Evolutionary conservation across 495 filamentous ascomycete genomes (phyloP).

Genomic region (Penicillium nucicola): DNA sequence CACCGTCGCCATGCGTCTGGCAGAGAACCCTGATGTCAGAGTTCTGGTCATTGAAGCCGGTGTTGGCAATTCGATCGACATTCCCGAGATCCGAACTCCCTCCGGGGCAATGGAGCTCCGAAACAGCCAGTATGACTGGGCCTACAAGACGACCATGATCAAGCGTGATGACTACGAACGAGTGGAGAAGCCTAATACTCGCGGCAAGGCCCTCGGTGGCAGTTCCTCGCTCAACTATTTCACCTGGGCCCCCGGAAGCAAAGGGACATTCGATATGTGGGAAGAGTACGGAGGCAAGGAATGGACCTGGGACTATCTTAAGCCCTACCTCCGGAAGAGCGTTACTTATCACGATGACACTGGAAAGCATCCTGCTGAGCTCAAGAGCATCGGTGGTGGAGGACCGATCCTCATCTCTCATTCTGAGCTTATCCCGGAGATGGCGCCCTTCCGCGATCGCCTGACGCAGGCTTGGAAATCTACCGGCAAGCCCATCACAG

Average conservation of each 20-base stretch:
- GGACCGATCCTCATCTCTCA: constrained; percentile 48
- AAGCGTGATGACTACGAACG: constrained; percentile 50
- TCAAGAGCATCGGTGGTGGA: constrained; percentile 39
- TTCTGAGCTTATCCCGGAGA: constrained; percentile 46
- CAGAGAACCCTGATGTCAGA: neutral
- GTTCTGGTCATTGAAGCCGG: neutral
- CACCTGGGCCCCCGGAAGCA: constrained; percentile 47
- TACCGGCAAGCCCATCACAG: constrained; percentile 7
- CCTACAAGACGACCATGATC: constrained; percentile 54
- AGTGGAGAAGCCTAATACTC: constrained; percentile 53
- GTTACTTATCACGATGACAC: constrained; percentile 48
- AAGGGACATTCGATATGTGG: constrained; percentile 52
- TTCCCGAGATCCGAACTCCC: constrained; percentile 17
- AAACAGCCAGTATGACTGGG: constrained; percentile 45
- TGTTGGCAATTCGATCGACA: neutral
- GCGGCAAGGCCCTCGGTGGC: constrained; percentile 48
- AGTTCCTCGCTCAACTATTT: constrained; percentile 45
- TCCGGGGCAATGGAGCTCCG: constrained; percentile 29
- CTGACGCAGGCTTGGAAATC: constrained; percentile 48
- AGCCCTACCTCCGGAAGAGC: constrained; percentile 43
- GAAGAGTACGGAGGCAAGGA: constrained; percentile 42
- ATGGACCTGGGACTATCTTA: constrained; percentile 48
- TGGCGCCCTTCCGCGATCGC: constrained; percentile 45
- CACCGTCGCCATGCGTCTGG: neutral
- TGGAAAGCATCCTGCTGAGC: constrained; percentile 16